A percentile compares a stretch with the other conserved stretches of the same genome.
Conservation (phyloP, 305 asterid species). For the Fraxinus paxiana region DNA sequence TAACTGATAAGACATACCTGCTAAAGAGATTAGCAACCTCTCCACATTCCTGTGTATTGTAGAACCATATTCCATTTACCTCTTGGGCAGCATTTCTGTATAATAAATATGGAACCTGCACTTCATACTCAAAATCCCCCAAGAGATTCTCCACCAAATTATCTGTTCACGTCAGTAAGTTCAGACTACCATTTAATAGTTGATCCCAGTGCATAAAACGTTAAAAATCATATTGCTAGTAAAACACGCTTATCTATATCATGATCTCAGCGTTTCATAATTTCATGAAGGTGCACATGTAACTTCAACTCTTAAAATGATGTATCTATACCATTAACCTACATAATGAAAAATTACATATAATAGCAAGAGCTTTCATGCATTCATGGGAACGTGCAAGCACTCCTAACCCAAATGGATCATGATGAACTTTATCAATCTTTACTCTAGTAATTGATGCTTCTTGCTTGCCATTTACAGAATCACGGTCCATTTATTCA, state of each 20-base stretch:
- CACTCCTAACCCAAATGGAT: background rate
- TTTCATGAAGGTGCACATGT: background rate
- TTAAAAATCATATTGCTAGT: background rate
- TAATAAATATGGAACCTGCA: background rate
- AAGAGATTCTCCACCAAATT: background rate
- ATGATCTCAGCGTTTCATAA: background rate
- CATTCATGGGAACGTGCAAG: background rate
- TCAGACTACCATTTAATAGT: constrained; percentile 1
- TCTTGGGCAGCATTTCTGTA: background rate
- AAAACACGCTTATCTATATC: background rate
- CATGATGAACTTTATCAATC: background rate
- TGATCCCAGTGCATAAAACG: background rate
- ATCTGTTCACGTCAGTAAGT: background rate
- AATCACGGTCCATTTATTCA: background rate
- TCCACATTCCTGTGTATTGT: background rate
- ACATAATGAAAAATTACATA: background rate
- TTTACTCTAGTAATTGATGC: background rate
- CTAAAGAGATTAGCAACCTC: background rate
- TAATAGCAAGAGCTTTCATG: background rate
- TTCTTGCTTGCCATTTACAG: background rate
- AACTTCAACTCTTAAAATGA: constrained; percentile 17
- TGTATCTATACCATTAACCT: background rate
- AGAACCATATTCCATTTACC: background rate
- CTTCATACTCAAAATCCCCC: background rate
- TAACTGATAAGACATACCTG: background rate